A percentile compares a stretch with the other conserved stretches of the same genome.
Evolutionary conservation across 495 filamentous ascomycete species (phyloP).

Genomic region (Barbatosphaeria neglecta): DNA sequence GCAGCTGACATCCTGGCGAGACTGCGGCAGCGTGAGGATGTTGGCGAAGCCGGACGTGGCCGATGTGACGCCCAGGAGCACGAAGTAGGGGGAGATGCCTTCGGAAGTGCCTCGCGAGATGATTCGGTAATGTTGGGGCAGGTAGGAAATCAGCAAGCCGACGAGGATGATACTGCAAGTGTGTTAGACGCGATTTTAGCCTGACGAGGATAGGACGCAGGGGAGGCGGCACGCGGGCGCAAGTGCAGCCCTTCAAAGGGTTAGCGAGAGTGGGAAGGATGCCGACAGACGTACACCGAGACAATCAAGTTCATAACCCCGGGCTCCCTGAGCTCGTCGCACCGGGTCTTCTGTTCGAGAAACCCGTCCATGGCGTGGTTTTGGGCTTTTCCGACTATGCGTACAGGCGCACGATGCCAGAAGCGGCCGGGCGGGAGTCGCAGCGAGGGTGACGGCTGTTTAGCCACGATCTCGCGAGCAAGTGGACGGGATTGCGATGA

Average conservation of each 20-base stretch:
- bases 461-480: too few species aligned
- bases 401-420: too few species aligned
- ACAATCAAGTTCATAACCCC: conserved; percentile 49
- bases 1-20: conserved; percentile 67
- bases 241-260: not conserved
- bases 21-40: conserved; percentile 71
- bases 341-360: conserved; percentile 22
- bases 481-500: too few species aligned
- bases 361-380: conserved; percentile 27
- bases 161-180: conserved; percentile 62
- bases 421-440: too few species aligned
- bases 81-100: conserved; percentile 87
- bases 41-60: conserved; percentile 81
- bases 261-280: not conserved
- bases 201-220: not conserved
- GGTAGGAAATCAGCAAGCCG: conserved; percentile 86
- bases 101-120: conserved; percentile 78
- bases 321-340: conserved; percentile 39
- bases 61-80: conserved; percentile 82
- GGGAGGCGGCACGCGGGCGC: not conserved
- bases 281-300: conserved; percentile 41
- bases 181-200: conserved; percentile 4
- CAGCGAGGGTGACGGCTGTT: too few species aligned
- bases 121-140: conserved; percentile 90
- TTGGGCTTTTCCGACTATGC: too few species aligned